These are phyloP conservation scores for Fusarium brevicatenulatum DNA, from an alignment of 2,329 filamentous ascomycete genomes.

Conservation along the genomic window DNA sequence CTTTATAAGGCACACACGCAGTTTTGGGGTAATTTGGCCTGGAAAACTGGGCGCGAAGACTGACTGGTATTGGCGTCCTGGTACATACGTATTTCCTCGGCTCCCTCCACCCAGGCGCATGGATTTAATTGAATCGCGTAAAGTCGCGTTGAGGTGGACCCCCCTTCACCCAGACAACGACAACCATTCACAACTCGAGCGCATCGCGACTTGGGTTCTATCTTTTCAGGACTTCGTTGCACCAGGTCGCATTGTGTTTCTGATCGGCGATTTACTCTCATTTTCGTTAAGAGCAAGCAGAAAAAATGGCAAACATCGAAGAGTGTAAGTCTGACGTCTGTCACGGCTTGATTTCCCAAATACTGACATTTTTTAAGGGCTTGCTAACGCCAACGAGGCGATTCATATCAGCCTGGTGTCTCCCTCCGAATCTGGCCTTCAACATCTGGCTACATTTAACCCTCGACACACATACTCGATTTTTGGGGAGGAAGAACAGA, in stretches of 20 bases:
- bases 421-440: conserved; percentile 60
- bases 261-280: not conserved
- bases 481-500: conserved; percentile 91
- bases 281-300: not conserved
- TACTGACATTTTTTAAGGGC: conserved; percentile 58
- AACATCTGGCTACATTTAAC: conserved; percentile 75
- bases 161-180: conserved; percentile 19
- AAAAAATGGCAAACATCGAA: conserved; percentile 47
- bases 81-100: not conserved
- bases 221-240: not conserved
- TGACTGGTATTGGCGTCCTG: not conserved
- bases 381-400: conserved; percentile 69
- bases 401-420: conserved; percentile 69
- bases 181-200: conserved; percentile 9
- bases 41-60: conserved; percentile 26
- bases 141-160: conserved; percentile 24
- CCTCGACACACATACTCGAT: conserved; percentile 91
- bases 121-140: conserved; percentile 39
- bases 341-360: conserved; percentile 1
- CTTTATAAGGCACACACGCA: not conserved
- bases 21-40: conserved; percentile 12
- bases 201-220: conserved; percentile 11
- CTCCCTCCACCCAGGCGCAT: not conserved
- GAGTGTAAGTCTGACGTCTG: conserved; percentile 47
- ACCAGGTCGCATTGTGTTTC: conserved; percentile 2